These are phyloP conservation scores for Carex parvula DNA, from an alignment of 176 grass and related monocot genomes.

Conservation along the genomic window DNA sequence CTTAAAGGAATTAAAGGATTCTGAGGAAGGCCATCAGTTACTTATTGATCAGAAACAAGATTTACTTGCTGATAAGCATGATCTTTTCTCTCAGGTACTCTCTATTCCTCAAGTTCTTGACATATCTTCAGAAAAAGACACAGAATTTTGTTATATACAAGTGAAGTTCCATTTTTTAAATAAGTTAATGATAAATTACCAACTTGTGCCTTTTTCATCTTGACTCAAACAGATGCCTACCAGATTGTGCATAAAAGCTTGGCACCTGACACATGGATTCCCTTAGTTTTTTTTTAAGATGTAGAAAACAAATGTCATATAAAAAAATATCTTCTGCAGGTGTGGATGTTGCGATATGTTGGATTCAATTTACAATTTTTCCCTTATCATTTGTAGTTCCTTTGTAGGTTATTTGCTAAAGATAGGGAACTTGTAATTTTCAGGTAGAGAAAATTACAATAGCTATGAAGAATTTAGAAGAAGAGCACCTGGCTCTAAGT, in stretches of 20 bases:
- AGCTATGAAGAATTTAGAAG: conserved; percentile 47
- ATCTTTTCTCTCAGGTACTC: conserved; percentile 21
- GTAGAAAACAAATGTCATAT: not conserved
- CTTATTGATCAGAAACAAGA: conserved; percentile 1
- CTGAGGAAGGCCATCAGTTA: not conserved
- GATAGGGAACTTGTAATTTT: conserved; percentile 17
- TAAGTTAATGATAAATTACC: not conserved
- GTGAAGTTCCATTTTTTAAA: not conserved
- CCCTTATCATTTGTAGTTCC: not conserved
- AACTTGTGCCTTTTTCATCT: not conserved
- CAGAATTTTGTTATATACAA: not conserved
- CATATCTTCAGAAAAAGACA: not conserved
- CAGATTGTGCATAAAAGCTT: not conserved
- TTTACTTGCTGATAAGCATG: conserved; percentile 24
- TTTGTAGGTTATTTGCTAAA: not conserved
- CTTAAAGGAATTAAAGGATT: conserved; percentile 5
- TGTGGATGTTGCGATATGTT: not conserved
- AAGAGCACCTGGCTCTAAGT: conserved; percentile 42
- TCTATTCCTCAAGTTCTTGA: not conserved
- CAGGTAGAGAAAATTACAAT: conserved; percentile 49
- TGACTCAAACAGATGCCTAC: not conserved
- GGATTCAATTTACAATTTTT: not conserved
- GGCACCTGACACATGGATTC: not conserved
- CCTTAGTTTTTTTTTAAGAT: not conserved
- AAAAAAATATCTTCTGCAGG: not conserved